phyloP scores from a whole-genome alignment of 192 early-diverging fungal species.

The Phlyctochytrium bullatum region DNA sequence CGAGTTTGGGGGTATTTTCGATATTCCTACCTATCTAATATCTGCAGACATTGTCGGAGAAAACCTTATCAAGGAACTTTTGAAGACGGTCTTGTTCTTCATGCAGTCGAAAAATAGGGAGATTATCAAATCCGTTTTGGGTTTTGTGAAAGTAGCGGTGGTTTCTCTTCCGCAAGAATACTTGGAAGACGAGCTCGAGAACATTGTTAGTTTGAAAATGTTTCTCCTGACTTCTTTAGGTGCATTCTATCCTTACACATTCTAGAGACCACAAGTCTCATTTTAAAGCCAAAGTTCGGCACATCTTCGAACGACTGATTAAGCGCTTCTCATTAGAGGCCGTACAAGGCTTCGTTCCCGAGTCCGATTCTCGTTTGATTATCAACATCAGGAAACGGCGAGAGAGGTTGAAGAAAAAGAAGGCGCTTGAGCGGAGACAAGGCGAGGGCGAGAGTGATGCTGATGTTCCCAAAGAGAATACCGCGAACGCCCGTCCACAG shows the following conservation, averaged over 20 bases:
- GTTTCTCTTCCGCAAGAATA: slow-evolving; percentile 72
- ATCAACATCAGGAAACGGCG: slow-evolving; percentile 90
- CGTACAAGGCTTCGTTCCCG: slow-evolving; percentile 76
- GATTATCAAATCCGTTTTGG: slow-evolving; percentile 85
- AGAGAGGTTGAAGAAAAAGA: slow-evolving; percentile 78
- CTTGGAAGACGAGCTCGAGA: slow-evolving; percentile 67
- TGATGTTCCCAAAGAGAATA: slow-evolving; percentile 33
- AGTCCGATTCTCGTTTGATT: slow-evolving; percentile 84
- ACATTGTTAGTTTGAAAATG: slow-evolving; percentile 53
- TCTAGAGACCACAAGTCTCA: slow-evolving; percentile 82
- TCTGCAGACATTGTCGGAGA: slow-evolving; percentile 55
- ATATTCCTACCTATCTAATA: neutral
- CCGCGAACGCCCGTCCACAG: slow-evolving; percentile 9
- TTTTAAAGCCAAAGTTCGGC: slow-evolving; percentile 87
- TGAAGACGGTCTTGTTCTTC: slow-evolving; percentile 78
- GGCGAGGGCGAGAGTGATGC: slow-evolving; percentile 45
- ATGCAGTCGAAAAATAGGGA: slow-evolving; percentile 81
- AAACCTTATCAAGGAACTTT: slow-evolving; percentile 66
- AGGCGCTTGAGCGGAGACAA: slow-evolving; percentile 47
- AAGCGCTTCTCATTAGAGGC: slow-evolving; percentile 80
- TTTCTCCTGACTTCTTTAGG: slow-evolving; percentile 23
- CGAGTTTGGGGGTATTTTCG: slow-evolving; percentile 70
- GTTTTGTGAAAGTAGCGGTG: slow-evolving; percentile 89
- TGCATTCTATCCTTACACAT: slow-evolving; percentile 70
- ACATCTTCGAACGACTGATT: slow-evolving; percentile 88